These are phyloP conservation scores for Paecilomyces sp. DNA, from an alignment of 2,329 filamentous ascomycete species.

Conservation along the genomic window DNA sequence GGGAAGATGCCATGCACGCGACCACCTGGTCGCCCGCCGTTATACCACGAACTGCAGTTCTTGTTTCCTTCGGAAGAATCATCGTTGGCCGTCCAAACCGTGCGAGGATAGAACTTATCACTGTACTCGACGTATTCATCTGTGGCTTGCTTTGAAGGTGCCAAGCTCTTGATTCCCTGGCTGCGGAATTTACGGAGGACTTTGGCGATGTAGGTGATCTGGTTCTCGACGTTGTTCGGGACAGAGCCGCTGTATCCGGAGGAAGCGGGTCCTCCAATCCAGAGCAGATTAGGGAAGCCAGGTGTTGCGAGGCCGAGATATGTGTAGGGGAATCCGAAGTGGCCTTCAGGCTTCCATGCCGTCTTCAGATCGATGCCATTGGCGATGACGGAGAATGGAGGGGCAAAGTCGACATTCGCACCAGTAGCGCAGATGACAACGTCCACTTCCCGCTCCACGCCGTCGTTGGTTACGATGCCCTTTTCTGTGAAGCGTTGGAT, in stretches of 20 bases:
- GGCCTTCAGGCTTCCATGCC: constrained; percentile 51
- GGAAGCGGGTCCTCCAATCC: constrained; percentile 55
- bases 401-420: constrained; percentile 53
- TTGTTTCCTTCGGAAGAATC: constrained; percentile 40
- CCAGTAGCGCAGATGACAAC: constrained; percentile 64
- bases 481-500: constrained; percentile 54
- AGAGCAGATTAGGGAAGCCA: constrained; percentile 61
- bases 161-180: constrained; percentile 59
- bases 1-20: constrained; percentile 65
- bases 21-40: constrained; percentile 55
- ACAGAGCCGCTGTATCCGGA: constrained; percentile 58
- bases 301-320: constrained; percentile 60
- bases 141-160: constrained; percentile 50
- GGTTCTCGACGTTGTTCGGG: constrained; percentile 59
- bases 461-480: constrained; percentile 56
- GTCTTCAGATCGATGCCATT: constrained; percentile 47
- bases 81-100: constrained; percentile 34
- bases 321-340: constrained; percentile 58
- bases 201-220: constrained; percentile 59
- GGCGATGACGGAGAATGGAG: constrained; percentile 54
- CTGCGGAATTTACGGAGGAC: constrained; percentile 59
- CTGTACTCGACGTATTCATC: constrained; percentile 47
- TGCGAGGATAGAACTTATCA: constrained; percentile 46
- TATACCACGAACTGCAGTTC: constrained; percentile 66
- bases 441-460: constrained; percentile 51